Percentiles rank a stretch among this genome's conserved stretches.
phyloP scores from a whole-genome alignment of 805 yeast genomes.

The Metschnikowia rubicola region DNA sequence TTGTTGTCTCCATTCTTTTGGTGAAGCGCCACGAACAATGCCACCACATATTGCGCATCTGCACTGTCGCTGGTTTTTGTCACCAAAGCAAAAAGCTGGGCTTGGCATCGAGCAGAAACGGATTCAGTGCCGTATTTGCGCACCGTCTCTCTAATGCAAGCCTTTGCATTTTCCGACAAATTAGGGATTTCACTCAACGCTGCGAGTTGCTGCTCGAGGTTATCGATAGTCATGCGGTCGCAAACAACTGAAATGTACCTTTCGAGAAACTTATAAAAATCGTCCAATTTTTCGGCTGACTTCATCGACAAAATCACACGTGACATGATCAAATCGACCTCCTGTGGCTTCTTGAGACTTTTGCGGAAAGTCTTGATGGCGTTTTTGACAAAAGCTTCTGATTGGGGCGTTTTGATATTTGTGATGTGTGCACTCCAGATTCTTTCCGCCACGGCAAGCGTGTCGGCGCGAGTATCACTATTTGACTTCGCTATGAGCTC shows the following conservation, averaged over 20 bases:
- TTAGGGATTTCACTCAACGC: constrained; percentile 8
- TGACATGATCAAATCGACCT: constrained; percentile 8
- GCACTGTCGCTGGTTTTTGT: constrained; percentile 2
- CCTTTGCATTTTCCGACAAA: neutral
- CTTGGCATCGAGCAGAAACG: neutral
- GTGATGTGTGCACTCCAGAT: constrained; percentile 15
- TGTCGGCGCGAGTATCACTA: neutral
- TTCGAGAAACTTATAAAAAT: constrained; percentile 3
- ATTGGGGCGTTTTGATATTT: constrained; percentile 18
- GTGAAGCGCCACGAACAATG: constrained; percentile 14
- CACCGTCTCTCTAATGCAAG: neutral
- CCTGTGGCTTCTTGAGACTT: neutral
- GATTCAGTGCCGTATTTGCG: constrained; percentile 8
- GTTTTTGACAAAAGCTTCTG: constrained; percentile 2
- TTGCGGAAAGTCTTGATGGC: neutral
- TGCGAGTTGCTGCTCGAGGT: constrained; percentile 2
- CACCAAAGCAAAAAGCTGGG: constrained; percentile 9
- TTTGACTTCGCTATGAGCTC: constrained; percentile 12
- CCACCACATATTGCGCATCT: constrained; percentile 7
- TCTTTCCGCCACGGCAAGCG: constrained; percentile 5
- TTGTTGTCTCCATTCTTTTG: neutral
- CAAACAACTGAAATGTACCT: constrained; percentile 5
- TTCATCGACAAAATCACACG: constrained; percentile 8
- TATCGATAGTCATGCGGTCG: neutral
- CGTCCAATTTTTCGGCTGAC: neutral